Evolutionary conservation across 1,284 basidiomycete species (phyloP), one percentile per base, ranked within the genome.

Genomic region (Ceratobasidium sp.): DNA sequence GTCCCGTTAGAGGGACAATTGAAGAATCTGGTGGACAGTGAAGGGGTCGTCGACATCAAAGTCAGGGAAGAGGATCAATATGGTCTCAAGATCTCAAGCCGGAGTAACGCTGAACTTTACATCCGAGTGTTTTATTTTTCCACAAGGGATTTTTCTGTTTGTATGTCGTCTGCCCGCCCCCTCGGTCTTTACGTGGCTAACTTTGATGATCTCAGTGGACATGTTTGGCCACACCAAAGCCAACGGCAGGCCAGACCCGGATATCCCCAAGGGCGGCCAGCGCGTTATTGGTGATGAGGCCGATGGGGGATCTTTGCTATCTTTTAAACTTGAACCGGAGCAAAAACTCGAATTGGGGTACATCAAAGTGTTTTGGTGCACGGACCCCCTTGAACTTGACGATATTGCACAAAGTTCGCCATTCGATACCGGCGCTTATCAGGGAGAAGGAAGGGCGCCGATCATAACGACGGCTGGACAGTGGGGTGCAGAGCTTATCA

Each of bases 61-160:
- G 84, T 85, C 73, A 81, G 83, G 66, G 80, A 80, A 70, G 82
- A 84, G 48, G 79, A 84, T 56, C 82, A 84, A 28, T 88, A 87
- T 78, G 81, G 83, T 17, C 82, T 88, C 71, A 83, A 85, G 46
- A 78, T 88, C 46, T 83, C 84, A 79, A 88, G 88, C 77, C 80
- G 83, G 71, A 83, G 86, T 7, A 84, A 85, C 80, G 80, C 79
- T 67, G 86, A 87, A 79, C 84, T 89, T 59, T 88, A 87, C 85
- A 85, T 88, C 26, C 87, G 86, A 79, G 84, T 88, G 52, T 87
- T 87, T 3, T 87, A 86, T 82, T 87, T 88, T 85, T 86, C 88
- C 78, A 83, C 84, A 6, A 85, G 84, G 62, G 86, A 86, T n/a
- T 85, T 88, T 78, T 84, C 83, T 77, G 87, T 88, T 79, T 84